Percentiles rank a stretch among this genome's conserved stretches.
Conservation (phyloP, 2,329 filamentous ascomycete species). For the Epichloe sylvatica region DNA sequence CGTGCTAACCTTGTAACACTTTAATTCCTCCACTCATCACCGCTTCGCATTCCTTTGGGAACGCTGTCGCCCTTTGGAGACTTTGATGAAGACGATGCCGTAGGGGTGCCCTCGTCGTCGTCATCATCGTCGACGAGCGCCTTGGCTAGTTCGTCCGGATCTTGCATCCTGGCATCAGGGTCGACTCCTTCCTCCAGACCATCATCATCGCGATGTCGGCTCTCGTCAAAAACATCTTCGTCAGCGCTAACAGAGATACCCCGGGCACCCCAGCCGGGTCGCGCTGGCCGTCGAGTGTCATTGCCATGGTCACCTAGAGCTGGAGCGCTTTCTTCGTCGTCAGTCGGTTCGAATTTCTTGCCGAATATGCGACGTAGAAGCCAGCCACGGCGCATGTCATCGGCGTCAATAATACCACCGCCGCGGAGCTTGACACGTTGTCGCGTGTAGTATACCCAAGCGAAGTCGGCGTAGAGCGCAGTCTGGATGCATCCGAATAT, state of each 20-base stretch:
- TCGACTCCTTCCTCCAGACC: constrained; percentile 34
- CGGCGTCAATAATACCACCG: constrained; percentile 77
- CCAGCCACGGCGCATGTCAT: constrained; percentile 77
- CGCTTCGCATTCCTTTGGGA: constrained; percentile 28
- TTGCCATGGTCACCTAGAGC: constrained; percentile 27
- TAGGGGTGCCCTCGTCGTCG: constrained; percentile 22
- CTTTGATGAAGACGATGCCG: constrained; percentile 11
- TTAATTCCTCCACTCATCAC: constrained; percentile 33
- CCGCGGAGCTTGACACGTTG: constrained; percentile 84
- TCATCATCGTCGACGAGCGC: constrained; percentile 39
- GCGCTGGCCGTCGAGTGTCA: constrained; percentile 15
- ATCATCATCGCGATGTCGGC: constrained; percentile 33
- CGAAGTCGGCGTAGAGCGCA: constrained; percentile 81
- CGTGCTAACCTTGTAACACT: neutral
- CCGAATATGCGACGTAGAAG: constrained; percentile 68
- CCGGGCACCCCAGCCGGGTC: constrained; percentile 47
- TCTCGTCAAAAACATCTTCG: constrained; percentile 40
- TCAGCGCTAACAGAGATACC: constrained; percentile 55
- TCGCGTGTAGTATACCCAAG: constrained; percentile 89
- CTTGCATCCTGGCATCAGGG: constrained; percentile 51
- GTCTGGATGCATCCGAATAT: constrained; percentile 85
- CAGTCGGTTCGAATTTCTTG: constrained; percentile 35
- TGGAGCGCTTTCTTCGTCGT: constrained; percentile 47
- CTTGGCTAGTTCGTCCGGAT: constrained; percentile 50
- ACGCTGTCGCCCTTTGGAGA: constrained; percentile 14